phyloP scores from a whole-genome alignment of 306 rosid genomes.

The Dalbergia cultrata region DNA sequence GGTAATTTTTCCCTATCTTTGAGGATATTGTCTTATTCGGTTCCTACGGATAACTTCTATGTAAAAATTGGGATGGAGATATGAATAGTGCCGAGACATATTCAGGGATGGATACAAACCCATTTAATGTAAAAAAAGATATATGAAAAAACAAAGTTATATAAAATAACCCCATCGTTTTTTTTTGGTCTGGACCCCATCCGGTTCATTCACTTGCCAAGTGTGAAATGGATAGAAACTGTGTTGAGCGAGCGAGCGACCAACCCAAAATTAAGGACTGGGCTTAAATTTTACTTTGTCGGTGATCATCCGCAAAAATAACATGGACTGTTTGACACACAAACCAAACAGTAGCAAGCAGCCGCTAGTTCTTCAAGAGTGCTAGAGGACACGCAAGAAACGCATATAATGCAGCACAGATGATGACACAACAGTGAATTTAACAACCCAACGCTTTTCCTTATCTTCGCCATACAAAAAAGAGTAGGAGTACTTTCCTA shows the following conservation, averaged over 20 bases:
- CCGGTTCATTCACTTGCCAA: neutral
- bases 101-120: too few relatives aligned
- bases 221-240: neutral
- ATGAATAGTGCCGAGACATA: too few relatives aligned
- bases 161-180: too few relatives aligned
- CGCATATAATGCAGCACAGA: conserved; percentile 30
- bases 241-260: neutral
- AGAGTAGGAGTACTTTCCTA: conserved; percentile 9
- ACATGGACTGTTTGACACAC: neutral
- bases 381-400: conserved; percentile 26
- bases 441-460: conserved; percentile 37
- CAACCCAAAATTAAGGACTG: neutral
- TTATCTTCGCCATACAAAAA: conserved; percentile 30
- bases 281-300: conserved; percentile 33
- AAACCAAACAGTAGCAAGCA: neutral
- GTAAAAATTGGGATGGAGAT: too few relatives aligned
- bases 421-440: neutral
- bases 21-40: too few relatives aligned
- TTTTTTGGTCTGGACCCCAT: too few relatives aligned
- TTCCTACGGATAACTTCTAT: too few relatives aligned
- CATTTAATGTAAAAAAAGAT: too few relatives aligned
- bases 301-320: conserved; percentile 28
- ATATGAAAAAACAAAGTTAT: too few relatives aligned
- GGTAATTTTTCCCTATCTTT: too few relatives aligned
- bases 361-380: neutral